Evolutionary conservation across 495 filamentous ascomycete species (phyloP), one percentile per base, ranked within the genome.

Genomic region (Penicillium coprophilum): DNA sequence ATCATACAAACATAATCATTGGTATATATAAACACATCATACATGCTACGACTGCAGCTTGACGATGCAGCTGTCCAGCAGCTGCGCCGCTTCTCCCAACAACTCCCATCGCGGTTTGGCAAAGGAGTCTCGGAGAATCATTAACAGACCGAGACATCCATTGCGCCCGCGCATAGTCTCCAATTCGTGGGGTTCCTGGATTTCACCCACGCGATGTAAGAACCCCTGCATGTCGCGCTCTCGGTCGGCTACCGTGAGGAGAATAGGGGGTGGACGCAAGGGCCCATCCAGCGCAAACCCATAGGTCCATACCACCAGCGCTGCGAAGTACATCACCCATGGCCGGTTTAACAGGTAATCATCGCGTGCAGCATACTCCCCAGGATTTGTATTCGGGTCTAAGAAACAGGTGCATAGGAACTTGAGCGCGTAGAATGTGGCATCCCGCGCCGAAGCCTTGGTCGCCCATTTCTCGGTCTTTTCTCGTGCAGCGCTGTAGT

Each of bases 241-340:
- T 69, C 87, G 86, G 52, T 91, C 86, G 7, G 85, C 79, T 23
- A 78, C 76, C 2, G 82, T 84, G 10, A 61, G 54, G 9, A 87
- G 79, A 6, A 72, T 70, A 15, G 82, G 81, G 3, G 81, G 74
- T 8, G 71, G 65, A 19, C 77, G 70, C 50, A 89, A 80, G 0
- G 90, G 80, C 1, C 94, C 94, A 64, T 97, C 94, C 51, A 97
- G 72, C 10, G 94, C 94, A 67, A 84, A 97, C 21, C 91, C 94
- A 64, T 97, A 98, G 52, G 84, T 92, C 93, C 93, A 98, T 17
- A 97, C 89, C 27, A 96, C 92, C 40, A 97, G 77, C 3, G 87
- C 84, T 2, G 94, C 90, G 55, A 95, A 95, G 67, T 96, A 98
- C 47, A 98, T 78, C n/a, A 97, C 91, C 94, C 94, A 98, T 3